Evolutionary conservation across 225 moss, liverwort and hornwort genomes (phyloP), one percentile per base, ranked within the genome.

Genomic region (Bryoerythrophyllum caledonicum): DNA sequence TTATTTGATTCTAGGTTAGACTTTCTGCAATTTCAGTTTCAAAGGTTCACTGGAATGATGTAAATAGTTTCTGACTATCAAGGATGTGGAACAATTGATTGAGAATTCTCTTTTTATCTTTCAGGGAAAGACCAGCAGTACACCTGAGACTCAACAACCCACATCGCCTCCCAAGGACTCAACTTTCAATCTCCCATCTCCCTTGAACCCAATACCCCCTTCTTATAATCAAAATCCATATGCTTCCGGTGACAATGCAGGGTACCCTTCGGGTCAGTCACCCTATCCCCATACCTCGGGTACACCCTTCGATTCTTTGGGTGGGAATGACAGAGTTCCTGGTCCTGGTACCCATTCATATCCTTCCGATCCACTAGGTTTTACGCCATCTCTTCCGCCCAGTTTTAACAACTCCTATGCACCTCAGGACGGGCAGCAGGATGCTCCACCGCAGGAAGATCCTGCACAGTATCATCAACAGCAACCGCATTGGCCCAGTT

Each of bases 181-280:
- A 17, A 41, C 78, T 51, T 84, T 83, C 13, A 74, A 74, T 11
- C 94, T 94, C 10, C 82, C 96, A 62, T 92, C 94, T 68, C 96
- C 96, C 6, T 94, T 90, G 10, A 92, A 91, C 56, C 89, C 96
- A 1, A 82, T 91, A 13, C 82, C 88, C 65, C 92, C 96, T 65
- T 75, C 82, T 62, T 83, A 80, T 6, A 79, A 83, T 21, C 89
- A 84, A 20, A 86, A 86, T 44, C 68, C 83, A 3, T 80, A 87
- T n/a, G n/a, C n/a, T n/a, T n/a, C n/a, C n/a, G n/a, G n/a, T n/a
- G n/a, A n/a, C n/a, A n/a, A n/a, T n/a, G n/a, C n/a, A n/a, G n/a
- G n/a, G n/a, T n/a, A n/a, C n/a, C n/a, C n/a, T n/a, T n/a, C n/a
- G n/a, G n/a, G n/a, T n/a, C 84, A 66, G 82, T 54, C 81, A 43